phyloP scores from a whole-genome alignment of 2,329 filamentous ascomycete genomes.

The Talaromyces sp. region DNA sequence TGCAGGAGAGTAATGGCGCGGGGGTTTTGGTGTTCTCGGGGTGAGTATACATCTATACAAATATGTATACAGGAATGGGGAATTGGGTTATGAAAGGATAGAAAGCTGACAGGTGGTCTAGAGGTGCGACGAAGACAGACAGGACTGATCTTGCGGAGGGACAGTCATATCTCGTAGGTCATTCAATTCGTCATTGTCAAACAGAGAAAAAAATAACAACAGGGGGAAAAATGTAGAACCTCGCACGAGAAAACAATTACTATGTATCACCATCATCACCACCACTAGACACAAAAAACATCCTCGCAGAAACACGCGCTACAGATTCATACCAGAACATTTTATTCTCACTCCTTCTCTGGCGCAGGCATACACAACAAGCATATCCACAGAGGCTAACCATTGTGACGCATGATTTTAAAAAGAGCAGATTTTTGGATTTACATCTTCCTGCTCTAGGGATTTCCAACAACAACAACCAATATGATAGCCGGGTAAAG shows the following conservation, averaged over 20 bases:
- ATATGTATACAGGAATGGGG: too few species aligned
- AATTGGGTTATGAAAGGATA: too few species aligned
- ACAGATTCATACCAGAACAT: conserved; percentile 85
- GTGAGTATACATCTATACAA: conserved; percentile 15
- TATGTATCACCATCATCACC: conserved; percentile 16
- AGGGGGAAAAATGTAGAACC: conserved; percentile 15
- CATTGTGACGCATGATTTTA: conserved; percentile 66
- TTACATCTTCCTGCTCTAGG: conserved; percentile 60
- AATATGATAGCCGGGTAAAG: not conserved
- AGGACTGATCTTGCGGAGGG: conserved; percentile 54
- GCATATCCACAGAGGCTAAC: conserved; percentile 55
- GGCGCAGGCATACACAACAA: conserved; percentile 27
- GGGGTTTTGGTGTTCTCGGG: conserved; percentile 67
- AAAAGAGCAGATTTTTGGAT: conserved; percentile 56
- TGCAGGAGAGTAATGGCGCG: conserved; percentile 38
- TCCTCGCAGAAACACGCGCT: conserved; percentile 63
- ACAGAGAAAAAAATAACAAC: not conserved
- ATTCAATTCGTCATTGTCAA: not conserved
- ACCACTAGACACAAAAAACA: conserved; percentile 23
- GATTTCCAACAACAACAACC: conserved; percentile 16
- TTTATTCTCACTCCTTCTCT: conserved; percentile 64
- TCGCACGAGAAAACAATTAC: conserved; percentile 27
- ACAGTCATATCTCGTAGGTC: conserved; percentile 52
- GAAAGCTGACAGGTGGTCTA: conserved; percentile 21
- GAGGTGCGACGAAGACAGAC: conserved; percentile 57